Conservation (phyloP, 2,329 filamentous ascomycete species). For the Nigrograna mackinnonii region DNA sequence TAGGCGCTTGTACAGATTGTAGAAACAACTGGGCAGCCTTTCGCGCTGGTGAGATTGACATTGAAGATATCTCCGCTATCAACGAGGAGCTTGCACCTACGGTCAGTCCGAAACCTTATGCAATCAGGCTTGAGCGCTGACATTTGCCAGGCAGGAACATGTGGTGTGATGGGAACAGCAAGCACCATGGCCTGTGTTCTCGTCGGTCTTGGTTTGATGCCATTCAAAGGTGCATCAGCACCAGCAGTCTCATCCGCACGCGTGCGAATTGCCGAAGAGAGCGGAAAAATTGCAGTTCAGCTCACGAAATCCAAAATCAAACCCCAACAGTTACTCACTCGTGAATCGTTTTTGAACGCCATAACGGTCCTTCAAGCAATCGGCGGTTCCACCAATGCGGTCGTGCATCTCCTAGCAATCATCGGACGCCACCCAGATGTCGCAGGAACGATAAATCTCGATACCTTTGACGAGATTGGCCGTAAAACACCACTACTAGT, state of each 20-base stretch:
- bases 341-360: conserved; percentile 54
- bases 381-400: conserved; percentile 48
- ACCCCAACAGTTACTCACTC: conserved; percentile 50
- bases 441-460: conserved; percentile 74
- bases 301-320: conserved; percentile 42
- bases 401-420: conserved; percentile 50
- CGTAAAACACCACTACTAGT: conserved; percentile 82
- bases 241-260: conserved; percentile 58
- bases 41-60: conserved; percentile 66
- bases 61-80: conserved; percentile 71
- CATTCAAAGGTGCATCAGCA: conserved; percentile 55
- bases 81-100: conserved; percentile 76
- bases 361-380: conserved; percentile 50
- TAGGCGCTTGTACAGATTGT: conserved; percentile 77
- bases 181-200: conserved; percentile 61
- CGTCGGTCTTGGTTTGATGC: conserved; percentile 57
- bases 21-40: conserved; percentile 74
- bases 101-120: conserved; percentile 42
- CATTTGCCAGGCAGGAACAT: conserved; percentile 49
- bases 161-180: conserved; percentile 55
- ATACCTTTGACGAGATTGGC: conserved; percentile 78
- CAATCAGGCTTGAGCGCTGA: neutral
- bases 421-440: conserved; percentile 55
- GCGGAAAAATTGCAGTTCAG: conserved; percentile 53
- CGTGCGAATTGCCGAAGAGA: conserved; percentile 58